These are phyloP conservation scores for Mycena belliarum DNA, from an alignment of 768 basidiomycete genomes.

Conservation along the genomic window DNA sequence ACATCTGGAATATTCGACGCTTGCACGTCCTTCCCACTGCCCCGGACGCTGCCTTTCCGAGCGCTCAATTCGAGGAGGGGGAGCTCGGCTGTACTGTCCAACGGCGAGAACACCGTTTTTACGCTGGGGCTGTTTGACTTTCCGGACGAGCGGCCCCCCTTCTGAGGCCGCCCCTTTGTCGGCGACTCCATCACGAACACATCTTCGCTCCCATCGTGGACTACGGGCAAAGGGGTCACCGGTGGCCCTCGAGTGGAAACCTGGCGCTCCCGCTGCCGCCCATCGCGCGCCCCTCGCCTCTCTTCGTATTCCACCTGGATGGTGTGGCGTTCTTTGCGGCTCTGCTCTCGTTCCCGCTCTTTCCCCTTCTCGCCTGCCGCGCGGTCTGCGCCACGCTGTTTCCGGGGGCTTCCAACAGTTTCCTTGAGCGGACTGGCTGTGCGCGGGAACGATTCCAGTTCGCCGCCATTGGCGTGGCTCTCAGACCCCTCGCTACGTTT, in stretches of 20 bases:
- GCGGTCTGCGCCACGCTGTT: constrained; percentile 2
- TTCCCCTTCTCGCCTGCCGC: constrained; percentile 7
- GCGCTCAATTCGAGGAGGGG: neutral
- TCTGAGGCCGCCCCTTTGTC: constrained; percentile 8
- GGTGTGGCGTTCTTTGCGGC: constrained; percentile 62
- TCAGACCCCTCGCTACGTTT: constrained; percentile 3
- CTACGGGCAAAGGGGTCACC: neutral
- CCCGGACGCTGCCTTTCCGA: neutral
- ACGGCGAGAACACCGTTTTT: constrained; percentile 1
- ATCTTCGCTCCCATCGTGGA: neutral
- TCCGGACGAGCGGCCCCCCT: constrained; percentile 5
- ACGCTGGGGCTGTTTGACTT: neutral
- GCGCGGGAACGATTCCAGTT: neutral
- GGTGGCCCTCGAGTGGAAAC: constrained; percentile 4
- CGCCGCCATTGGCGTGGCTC: constrained; percentile 33
- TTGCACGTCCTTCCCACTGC: neutral
- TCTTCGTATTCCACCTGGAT: constrained; percentile 93
- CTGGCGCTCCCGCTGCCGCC: constrained; percentile 5
- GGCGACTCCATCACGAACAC: neutral
- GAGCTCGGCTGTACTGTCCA: constrained; percentile 12
- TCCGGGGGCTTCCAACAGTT: constrained; percentile 14
- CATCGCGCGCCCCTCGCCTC: constrained; percentile 21
- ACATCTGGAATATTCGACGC: neutral
- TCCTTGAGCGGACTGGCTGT: constrained; percentile 2
- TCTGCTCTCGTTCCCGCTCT: constrained; percentile 9